Conservation (phyloP, 306 rosid genomes). For the Biancaea sappan region DNA sequence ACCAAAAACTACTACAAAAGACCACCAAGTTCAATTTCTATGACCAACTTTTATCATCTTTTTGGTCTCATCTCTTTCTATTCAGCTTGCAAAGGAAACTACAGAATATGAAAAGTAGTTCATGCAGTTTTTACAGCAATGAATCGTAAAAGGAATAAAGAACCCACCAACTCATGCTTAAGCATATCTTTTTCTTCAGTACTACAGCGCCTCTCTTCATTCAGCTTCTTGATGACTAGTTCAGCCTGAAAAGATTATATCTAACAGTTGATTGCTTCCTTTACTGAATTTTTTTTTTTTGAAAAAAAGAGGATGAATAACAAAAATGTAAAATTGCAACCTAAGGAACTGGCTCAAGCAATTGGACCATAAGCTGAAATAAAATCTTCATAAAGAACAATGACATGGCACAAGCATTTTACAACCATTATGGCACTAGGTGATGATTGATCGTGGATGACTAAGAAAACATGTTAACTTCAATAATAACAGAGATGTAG, state of each 20-base stretch:
- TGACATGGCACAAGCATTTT: constrained; percentile 14
- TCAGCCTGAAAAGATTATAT: constrained; percentile 68
- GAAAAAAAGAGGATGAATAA: too few species aligned
- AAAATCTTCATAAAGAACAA: constrained; percentile 24
- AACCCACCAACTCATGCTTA: constrained; percentile 71
- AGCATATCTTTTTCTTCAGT: constrained; percentile 60
- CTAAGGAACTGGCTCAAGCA: constrained; percentile 23
- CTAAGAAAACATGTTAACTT: constrained; percentile 15
- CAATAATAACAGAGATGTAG: neutral
- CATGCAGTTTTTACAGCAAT: neutral
- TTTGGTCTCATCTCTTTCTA: neutral
- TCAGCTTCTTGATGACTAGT: constrained; percentile 57
- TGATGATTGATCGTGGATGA: neutral
- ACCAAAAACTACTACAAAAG: constrained; percentile 4
- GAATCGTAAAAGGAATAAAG: neutral
- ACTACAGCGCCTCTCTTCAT: constrained; percentile 56
- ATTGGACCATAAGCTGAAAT: constrained; percentile 30
- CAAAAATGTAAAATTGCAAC: too few species aligned
- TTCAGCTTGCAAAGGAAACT: neutral
- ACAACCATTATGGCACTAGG: constrained; percentile 5
- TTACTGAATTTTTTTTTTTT: too few species aligned
- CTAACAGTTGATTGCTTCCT: constrained; percentile 9
- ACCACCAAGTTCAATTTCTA: neutral
- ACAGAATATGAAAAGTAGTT: constrained; percentile 1
- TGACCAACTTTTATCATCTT: neutral